Evolutionary conservation across 331 rosid genomes (phyloP).

Genomic region (Phaseolus coccineus): DNA sequence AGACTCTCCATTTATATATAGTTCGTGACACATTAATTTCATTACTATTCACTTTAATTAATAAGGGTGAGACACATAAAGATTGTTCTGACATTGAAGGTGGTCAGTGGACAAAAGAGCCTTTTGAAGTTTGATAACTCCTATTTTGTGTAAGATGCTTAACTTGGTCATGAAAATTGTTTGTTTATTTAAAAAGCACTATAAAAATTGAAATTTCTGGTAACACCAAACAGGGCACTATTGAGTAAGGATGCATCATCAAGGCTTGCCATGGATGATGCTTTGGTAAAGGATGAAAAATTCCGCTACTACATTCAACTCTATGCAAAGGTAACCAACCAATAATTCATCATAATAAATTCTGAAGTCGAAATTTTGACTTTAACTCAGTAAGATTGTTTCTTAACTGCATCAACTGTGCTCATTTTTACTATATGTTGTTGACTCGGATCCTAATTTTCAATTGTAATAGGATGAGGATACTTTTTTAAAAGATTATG

Average conservation of each 20-base stretch:
- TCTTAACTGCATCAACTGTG: too few species aligned
- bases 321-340: too few species aligned
- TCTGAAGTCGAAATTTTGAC: too few species aligned
- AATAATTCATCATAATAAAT: too few species aligned
- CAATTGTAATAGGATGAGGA: too few species aligned
- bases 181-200: background rate
- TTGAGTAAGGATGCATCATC: slow-evolving; percentile 45
- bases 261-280: too few species aligned
- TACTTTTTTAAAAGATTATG: too few species aligned
- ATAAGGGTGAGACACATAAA: slow-evolving; percentile 75
- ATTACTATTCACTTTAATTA: slow-evolving; percentile 19
- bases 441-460: too few species aligned
- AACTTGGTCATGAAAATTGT: background rate
- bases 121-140: slow-evolving; percentile 78
- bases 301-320: too few species aligned
- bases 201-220: background rate
- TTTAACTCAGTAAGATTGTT: too few species aligned
- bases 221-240: slow-evolving; percentile 60
- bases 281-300: too few species aligned
- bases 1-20: background rate
- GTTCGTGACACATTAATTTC: background rate
- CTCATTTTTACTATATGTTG: too few species aligned
- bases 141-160: slow-evolving; percentile 67
- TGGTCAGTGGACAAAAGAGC: slow-evolving; percentile 80
- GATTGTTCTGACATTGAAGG: slow-evolving; percentile 85